Base-by-base conservation (phyloP, 192 early-diverging fungal species). In the Coemansia sp. region DNA sequence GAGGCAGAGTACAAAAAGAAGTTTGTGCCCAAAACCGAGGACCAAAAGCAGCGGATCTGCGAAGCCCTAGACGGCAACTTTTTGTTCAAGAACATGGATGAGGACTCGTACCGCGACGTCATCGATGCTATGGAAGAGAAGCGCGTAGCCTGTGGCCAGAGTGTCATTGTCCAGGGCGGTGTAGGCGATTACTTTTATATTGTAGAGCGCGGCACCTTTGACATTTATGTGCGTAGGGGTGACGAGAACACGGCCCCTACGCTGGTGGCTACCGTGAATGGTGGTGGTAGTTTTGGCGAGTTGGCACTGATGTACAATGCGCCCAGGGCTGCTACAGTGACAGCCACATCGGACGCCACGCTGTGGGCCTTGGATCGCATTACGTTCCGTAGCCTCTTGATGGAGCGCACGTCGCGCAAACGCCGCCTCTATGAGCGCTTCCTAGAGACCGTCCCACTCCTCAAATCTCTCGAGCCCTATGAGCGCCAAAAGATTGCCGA, bases 231-330 rank as follows among this genome's bases (percentile, higher is more conserved):
- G 16, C 75, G 85, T 42, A 89, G 90, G 64, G 78, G 67, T 63
- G 23, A n/a, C 23, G 77, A 86, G 14, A 89, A 84, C 14, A 84
- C 79, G 6, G 71, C 86, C 2, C 84, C 91, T 5, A 77, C 83
- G 50, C 93, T 90, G 68, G 95, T 98, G 3, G 77, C 86, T 50
- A 83, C 86, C 43, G 96, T 95, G 67, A 90, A 79, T 6, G 84
- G 91, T 8, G 89, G 92, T 42, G 95, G 94, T 50, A 91, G 89
- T 72, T 99, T 99, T 91, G 97, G 97, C 61, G 95, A 99, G 82
- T 86, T 99, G 55, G 97, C 97, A 38, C 86, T 99, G 10, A 99
- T 99, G 97, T 99, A 99, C 82, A 98, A 98, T 70, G 95, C 95
- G 9, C 97, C 97, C 13, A 88, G 97, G 38, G 97, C 97, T 0